A percentile compares a stretch with the other conserved stretches of the same genome.
Evolutionary conservation across 352 stramenopile species (phyloP).

Genomic region (Phytophthora idaei): DNA sequence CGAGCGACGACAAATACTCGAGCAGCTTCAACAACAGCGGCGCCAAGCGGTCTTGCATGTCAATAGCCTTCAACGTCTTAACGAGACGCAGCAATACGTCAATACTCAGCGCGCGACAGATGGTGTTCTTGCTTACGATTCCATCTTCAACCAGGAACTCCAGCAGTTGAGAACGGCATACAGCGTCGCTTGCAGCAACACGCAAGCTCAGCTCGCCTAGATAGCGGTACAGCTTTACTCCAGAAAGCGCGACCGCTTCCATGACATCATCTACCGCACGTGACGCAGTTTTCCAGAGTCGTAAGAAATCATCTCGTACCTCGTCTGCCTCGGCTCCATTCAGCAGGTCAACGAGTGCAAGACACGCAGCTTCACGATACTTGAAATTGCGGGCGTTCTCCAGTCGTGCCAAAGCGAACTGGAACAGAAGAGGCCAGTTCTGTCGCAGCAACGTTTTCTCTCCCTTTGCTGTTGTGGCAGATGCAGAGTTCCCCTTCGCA

Average conservation of each 20-base stretch:
- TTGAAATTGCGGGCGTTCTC: constrained; percentile 80
- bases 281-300: constrained; percentile 70
- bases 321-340: constrained; percentile 56
- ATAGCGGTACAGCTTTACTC: constrained; percentile 77
- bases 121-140: constrained; percentile 73
- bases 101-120: constrained; percentile 71
- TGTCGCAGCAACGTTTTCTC: constrained; percentile 62
- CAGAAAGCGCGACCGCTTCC: constrained; percentile 63
- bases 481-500: constrained; percentile 44
- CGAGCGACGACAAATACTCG: constrained; percentile 82
- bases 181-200: constrained; percentile 53
- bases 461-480: constrained; percentile 26
- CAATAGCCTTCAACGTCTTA: constrained; percentile 57
- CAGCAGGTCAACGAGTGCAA: constrained; percentile 67
- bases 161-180: constrained; percentile 58
- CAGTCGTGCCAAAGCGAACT: constrained; percentile 62
- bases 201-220: constrained; percentile 78
- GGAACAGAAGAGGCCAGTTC: constrained; percentile 58
- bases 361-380: constrained; percentile 77
- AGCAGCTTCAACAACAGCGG: constrained; percentile 68
- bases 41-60: constrained; percentile 64
- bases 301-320: constrained; percentile 54
- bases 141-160: constrained; percentile 70
- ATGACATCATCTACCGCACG: constrained; percentile 82
- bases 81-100: constrained; percentile 75